Conservation (phyloP, 2,329 filamentous ascomycete genomes). For the Calonectria pauciramosa region DNA sequence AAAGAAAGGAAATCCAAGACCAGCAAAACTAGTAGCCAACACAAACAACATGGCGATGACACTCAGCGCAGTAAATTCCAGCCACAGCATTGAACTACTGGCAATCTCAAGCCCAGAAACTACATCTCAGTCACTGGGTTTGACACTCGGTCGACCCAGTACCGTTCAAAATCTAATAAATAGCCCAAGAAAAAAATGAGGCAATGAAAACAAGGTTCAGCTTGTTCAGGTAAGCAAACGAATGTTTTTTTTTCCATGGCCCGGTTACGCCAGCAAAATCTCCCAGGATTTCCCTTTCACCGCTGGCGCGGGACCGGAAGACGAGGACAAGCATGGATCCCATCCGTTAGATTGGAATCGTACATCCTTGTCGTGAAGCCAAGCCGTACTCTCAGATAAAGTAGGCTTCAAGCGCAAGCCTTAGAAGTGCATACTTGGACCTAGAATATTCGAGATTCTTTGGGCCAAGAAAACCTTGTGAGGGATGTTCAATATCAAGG, state of each 20-base stretch:
- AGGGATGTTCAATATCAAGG: neutral
- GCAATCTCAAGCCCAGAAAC: neutral
- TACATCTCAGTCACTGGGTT: neutral
- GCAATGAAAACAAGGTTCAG: neutral
- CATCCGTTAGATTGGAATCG: constrained; percentile 15
- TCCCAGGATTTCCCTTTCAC: constrained; percentile 18
- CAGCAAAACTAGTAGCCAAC: neutral
- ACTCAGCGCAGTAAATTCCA: neutral
- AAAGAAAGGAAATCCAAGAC: neutral
- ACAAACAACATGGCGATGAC: neutral
- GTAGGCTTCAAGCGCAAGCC: neutral
- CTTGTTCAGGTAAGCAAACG: neutral
- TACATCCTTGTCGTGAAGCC: constrained; percentile 8
- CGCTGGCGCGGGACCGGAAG: constrained; percentile 22
- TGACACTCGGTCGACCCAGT: too few relatives aligned
- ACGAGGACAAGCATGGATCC: constrained; percentile 18
- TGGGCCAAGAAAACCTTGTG: neutral
- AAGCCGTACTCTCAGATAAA: neutral
- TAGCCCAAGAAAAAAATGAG: neutral
- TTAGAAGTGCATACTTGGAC: neutral
- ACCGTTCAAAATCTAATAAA: neutral
- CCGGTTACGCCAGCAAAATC: neutral
- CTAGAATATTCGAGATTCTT: neutral
- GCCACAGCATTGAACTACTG: neutral
- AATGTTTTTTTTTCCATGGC: neutral